Base-by-base conservation (phyloP, 371 early-diverging fungal species). In the Syncephalastrum racemosum region DNA sequence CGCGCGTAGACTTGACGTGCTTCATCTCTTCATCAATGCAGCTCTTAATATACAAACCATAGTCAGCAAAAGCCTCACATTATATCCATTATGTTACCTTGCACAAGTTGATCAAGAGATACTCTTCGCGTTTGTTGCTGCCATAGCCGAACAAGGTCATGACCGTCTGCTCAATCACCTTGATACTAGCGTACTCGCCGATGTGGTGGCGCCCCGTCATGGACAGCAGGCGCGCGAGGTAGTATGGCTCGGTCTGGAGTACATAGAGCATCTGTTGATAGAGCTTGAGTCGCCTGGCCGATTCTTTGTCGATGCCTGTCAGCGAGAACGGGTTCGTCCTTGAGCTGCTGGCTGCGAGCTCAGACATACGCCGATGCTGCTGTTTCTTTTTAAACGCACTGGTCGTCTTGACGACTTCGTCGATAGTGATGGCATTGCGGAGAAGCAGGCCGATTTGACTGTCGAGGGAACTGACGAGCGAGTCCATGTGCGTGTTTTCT, bases 111-210 rank as follows among this genome's bases (percentile, higher is more conserved):
- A 98, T 86, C 60, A 99, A 75, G 51, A 99, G 67, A 62, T 95
- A 99, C 75, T 99, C 99, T 64, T 99, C 99, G 19, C 98, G 85
- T 10, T 85, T 82, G 69, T 95, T 94, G 62, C 97, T 96, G 1
- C 94, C 98, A 76, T 93, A 95, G 2, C 97, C 95, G 73, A 92
- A 99, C 42, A 99, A 67, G n/a, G 96, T 88, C 46, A 99, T 68
- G 3, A 97, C 91, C 0, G 92, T 89, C 7, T 90, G 82, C 64
- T 96, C 96, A 19, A 97, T 85, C 52, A 96, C 85, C 46, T 81
- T 82, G 23, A 83, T 80, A 22, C 75, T 71, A 18, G 75, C 69
- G 36, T 50, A 56, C 13, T 64, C 57, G 1, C 64, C 83, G 64
- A 68, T 81, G 77, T 66, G 71, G 42, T 78, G 66, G 15, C 80